Evolutionary conservation across 2,329 filamentous ascomycete genomes (phyloP).

Genomic region (Fusarium subglutinans): DNA sequence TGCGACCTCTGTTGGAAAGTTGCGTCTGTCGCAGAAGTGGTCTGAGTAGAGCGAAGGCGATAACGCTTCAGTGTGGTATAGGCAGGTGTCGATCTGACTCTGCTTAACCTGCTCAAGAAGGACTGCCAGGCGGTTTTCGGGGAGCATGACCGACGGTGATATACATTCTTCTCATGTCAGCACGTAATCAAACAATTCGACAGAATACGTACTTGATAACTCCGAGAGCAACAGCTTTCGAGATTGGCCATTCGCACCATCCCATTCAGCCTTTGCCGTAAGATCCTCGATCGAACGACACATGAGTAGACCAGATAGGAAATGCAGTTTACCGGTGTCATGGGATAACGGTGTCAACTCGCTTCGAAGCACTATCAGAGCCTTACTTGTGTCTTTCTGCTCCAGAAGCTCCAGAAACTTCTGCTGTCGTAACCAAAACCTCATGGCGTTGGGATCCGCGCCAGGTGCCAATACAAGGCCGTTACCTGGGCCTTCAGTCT

Average conservation of each 20-base stretch:
- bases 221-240: constrained; percentile 80
- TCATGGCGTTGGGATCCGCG: constrained; percentile 81
- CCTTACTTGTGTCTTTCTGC: constrained; percentile 74
- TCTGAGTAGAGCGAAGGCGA: constrained; percentile 90
- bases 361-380: constrained; percentile 83
- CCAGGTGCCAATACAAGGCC: constrained; percentile 79
- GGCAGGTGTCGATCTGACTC: constrained; percentile 81
- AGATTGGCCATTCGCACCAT: constrained; percentile 80
- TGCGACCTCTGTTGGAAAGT: constrained; percentile 80
- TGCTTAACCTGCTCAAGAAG: constrained; percentile 86
- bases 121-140: constrained; percentile 84
- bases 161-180: constrained; percentile 75
- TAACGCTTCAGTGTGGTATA: constrained; percentile 84
- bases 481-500: constrained; percentile 52
- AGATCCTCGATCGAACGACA: constrained; percentile 81
- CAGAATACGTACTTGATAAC: constrained; percentile 74
- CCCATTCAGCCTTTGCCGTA: constrained; percentile 81
- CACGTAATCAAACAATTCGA: neutral
- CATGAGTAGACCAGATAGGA: constrained; percentile 91
- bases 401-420: constrained; percentile 95
- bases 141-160: constrained; percentile 96
- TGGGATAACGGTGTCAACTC: constrained; percentile 89
- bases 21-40: constrained; percentile 80
- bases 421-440: constrained; percentile 89
- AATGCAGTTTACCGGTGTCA: constrained; percentile 79